Conservation (phyloP, 2,329 filamentous ascomycete species). For the Botryotinia convoluta region DNA sequence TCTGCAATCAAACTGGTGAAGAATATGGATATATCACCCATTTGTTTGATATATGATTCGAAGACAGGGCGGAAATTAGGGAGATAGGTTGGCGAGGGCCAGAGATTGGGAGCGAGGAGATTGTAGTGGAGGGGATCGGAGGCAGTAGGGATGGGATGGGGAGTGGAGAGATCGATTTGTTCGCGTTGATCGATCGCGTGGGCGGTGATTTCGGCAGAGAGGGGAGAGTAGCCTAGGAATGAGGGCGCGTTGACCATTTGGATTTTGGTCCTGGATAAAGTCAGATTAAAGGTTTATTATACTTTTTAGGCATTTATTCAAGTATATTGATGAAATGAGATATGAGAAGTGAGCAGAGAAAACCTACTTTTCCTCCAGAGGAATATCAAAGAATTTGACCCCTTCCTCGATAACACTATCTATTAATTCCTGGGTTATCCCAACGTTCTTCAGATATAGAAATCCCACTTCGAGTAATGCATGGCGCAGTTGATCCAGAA, state of each 20-base stretch:
- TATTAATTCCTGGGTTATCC: constrained; percentile 65
- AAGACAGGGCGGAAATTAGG: constrained; percentile 68
- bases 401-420: constrained; percentile 65
- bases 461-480: constrained; percentile 86
- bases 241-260: constrained; percentile 73
- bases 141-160: constrained; percentile 63
- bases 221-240: constrained; percentile 67
- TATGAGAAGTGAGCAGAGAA: background rate
- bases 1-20: constrained; percentile 83
- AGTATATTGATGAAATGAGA: background rate
- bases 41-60: constrained; percentile 71
- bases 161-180: constrained; percentile 82
- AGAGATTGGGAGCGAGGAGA: constrained; percentile 75
- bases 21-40: constrained; percentile 68
- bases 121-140: constrained; percentile 69
- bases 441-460: constrained; percentile 78
- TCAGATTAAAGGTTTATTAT: constrained; percentile 40
- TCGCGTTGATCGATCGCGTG: constrained; percentile 76
- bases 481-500: constrained; percentile 68
- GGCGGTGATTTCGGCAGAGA: constrained; percentile 69
- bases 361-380: constrained; percentile 66
- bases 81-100: constrained; percentile 63
- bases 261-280: constrained; percentile 47
- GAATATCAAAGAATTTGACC: constrained; percentile 73
- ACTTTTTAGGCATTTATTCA: background rate